These are phyloP conservation scores for Aphanomyces cochlioides DNA, from an alignment of 352 stramenopile species.

Conservation along the genomic window DNA sequence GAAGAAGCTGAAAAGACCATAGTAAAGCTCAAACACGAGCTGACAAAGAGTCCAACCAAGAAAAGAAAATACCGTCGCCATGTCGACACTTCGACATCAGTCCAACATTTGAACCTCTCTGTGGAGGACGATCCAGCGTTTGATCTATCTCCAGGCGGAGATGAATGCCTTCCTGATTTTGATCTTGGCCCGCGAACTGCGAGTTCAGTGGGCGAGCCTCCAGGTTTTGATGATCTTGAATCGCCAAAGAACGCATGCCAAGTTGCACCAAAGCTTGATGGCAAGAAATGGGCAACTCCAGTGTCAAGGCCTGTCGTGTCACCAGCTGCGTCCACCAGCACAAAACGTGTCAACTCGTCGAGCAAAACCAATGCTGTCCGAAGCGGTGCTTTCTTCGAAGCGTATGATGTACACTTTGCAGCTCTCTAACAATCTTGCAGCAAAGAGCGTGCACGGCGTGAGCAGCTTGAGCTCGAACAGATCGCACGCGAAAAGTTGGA, in stretches of 20 bases:
- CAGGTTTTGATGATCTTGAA: slow-evolving; percentile 14
- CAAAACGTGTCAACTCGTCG: no score
- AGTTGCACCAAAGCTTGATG: not conserved
- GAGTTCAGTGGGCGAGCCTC: slow-evolving; percentile 19
- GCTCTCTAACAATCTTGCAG: slow-evolving; percentile 14
- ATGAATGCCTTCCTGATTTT: slow-evolving; percentile 11
- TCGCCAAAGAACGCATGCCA: not conserved
- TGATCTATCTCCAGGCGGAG: not conserved
- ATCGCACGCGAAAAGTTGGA: slow-evolving; percentile 40
- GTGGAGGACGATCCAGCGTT: slow-evolving; percentile 6
- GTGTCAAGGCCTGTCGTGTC: not conserved
- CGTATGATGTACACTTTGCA: no score
- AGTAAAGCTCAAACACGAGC: not conserved
- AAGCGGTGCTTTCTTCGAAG: no score
- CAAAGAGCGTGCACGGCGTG: slow-evolving; percentile 46
- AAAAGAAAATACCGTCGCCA: no score
- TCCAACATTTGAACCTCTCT: no score
- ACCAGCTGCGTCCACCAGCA: no score
- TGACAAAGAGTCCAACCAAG: not conserved
- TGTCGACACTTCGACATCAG: no score
- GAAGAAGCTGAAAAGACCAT: slow-evolving; percentile 9
- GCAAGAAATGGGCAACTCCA: not conserved
- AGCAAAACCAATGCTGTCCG: no score
- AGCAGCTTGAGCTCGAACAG: slow-evolving; percentile 35
- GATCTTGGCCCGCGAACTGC: slow-evolving; percentile 18